Base-by-base conservation (phyloP, 495 filamentous ascomycete species). In the Cenococcum geophilum region DNA sequence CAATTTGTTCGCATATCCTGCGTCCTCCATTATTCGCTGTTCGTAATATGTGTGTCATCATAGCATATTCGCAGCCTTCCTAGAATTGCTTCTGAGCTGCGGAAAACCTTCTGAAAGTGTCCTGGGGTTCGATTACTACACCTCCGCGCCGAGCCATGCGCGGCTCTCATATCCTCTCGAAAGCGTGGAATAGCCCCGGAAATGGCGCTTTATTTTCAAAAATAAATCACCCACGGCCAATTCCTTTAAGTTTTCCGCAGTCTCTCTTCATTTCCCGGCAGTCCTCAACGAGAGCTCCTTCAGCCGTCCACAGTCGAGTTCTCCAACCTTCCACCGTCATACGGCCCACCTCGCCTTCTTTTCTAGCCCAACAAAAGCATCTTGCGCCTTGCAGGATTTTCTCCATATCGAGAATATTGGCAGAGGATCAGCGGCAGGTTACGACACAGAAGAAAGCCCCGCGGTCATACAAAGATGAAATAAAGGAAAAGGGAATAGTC, bases 201-300 rank as follows among this genome's bases (percentile, higher is more conserved):
- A 71, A 71, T 55, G 72, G 72, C 56, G 68, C 70, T 62, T 65
- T 71, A 10, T 71, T 72, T 53, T 68, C 70, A 1, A 68, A 60
- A 35, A 74, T 68, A 72, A 66, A 64, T 57, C 47, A 47, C 22
- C 63, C 45, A 35, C 14, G 18, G 22, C 43, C 22, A 52, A 32
- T 23, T 25, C 36, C 59, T 12, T 47, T 51, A 12, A 56, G 54
- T 11, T 23, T 27, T 22, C 32, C 58, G n/a, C 23, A 47, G 8
- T 40, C 36, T 25, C 11, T 49, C 43, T 51, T 55, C 1, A 22
- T 43, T 37, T 32, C 23, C 14, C 32, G 23, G 10, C 53, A 56
- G 6, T 59, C 58, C 21, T 59, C 61, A 20, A 27, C 37, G 16
- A 52, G 18, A 23, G 49, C 49, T 16, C 23, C 25, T 16, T 6